Base-by-base conservation (phyloP, 768 basidiomycete genomes). In the Pulveroboletus ravenelii region DNA sequence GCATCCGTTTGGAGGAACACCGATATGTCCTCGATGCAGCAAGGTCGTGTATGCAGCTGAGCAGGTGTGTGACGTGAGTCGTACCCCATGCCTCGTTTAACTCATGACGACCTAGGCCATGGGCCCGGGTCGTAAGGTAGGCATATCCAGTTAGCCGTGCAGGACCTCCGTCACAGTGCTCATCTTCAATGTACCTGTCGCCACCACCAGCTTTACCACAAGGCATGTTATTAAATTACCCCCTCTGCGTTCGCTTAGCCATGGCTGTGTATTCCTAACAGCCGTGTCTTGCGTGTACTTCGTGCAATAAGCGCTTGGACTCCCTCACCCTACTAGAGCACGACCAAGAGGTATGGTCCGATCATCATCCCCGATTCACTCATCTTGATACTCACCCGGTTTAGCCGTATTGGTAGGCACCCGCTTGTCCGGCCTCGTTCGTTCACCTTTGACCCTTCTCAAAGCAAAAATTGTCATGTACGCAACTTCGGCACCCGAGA, bases 31-130 rank as follows among this genome's bases (percentile, higher is more conserved):
- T 14, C 70, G 80, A 62, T 93, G 90, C 68, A 68, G 67, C 51
- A 89, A 85, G 68, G 67, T 78, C 0, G 92, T 93, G 30, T 94
- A 94, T 69, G 87, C 86, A 53, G 91, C 90, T 45, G 91, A 94
- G 67, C 89, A 93, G 79, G 88, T 85, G 53, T 55, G 75, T 31
- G 27, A 13, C 39, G 46, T 44, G 32, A 9, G 14, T 32, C 10
- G 13, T 55, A 17, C 34, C n/a, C 13, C 46, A 31, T 38, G 17
- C 30, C 29, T 29, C 42, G 41, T 36, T 47, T 15, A 20, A 46
- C 43, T 51, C 35, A 54, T 53, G 8, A 4, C 60, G 52, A 54
- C 46, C 50, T 58, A 90, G 87, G 80, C 80, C 29, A 82, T 93
- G 75, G 92, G 92, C 17, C 92, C 92, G 47, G 92, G 87, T 20